A percentile compares a stretch with the other conserved stretches of the same genome.
Conservation (phyloP, 176 grass and related monocot species). For the Aegilops sharonensis region DNA sequence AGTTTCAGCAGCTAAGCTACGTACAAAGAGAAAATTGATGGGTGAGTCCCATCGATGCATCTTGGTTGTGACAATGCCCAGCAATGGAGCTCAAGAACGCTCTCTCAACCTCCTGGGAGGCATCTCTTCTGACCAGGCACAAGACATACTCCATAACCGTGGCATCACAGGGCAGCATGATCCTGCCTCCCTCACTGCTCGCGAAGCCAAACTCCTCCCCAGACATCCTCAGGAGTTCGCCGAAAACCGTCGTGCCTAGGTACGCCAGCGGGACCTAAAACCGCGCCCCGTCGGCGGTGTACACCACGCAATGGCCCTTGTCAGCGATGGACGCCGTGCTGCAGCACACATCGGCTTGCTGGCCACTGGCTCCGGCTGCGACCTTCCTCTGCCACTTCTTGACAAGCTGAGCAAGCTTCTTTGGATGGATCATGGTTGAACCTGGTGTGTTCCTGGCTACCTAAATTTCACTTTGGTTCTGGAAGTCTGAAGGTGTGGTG, state of each 20-base stretch:
- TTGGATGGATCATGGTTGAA: constrained; percentile 35
- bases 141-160: constrained; percentile 40
- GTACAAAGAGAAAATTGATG: constrained; percentile 1
- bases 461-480: not conserved
- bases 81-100: constrained; percentile 48
- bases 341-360: not conserved
- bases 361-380: constrained; percentile 8
- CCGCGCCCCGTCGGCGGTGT: not conserved
- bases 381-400: constrained; percentile 54
- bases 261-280: constrained; percentile 36
- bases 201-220: constrained; percentile 40
- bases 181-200: constrained; percentile 14
- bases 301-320: constrained; percentile 29
- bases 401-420: constrained; percentile 41
- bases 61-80: constrained; percentile 14
- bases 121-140: constrained; percentile 37
- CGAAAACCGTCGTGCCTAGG: constrained; percentile 12
- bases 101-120: constrained; percentile 42
- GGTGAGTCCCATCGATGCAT: not conserved
- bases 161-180: constrained; percentile 56
- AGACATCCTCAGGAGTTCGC: constrained; percentile 37
- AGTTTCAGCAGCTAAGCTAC: not conserved
- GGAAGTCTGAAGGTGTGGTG: not conserved
- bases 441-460: constrained; percentile 1
- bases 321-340: not conserved